Conservation (phyloP, 139 green algal genomes). For the Monoraphidium neglectum region DNA sequence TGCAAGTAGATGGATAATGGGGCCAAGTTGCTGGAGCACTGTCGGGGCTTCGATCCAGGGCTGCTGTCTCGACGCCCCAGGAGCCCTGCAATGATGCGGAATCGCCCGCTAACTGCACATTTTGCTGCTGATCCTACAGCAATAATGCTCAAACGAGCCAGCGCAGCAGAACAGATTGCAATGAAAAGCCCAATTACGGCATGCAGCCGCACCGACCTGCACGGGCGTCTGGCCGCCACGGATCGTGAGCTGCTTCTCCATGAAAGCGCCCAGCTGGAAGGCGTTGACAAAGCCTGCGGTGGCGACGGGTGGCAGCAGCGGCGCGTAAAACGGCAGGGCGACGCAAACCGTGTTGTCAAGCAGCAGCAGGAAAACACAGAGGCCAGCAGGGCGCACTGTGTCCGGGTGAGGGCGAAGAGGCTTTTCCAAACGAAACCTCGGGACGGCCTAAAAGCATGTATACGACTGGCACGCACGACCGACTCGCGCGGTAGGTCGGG, state of each 20-base stretch:
- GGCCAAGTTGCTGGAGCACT: no score
- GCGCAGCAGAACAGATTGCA: background rate
- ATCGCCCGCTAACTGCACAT: background rate
- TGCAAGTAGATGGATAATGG: no score
- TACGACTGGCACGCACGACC: no score
- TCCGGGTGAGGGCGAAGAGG: no score
- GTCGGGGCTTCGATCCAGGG: slow-evolving; percentile 18
- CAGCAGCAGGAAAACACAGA: no score
- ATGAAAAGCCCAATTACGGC: no score
- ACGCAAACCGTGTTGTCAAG: no score
- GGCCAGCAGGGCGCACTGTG: no score
- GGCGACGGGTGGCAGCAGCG: slow-evolving; percentile 28
- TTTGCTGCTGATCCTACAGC: background rate
- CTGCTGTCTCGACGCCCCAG: slow-evolving; percentile 2
- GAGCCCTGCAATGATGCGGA: background rate
- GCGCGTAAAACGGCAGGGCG: background rate
- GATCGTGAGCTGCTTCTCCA: slow-evolving; percentile 77
- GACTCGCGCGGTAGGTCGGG: no score
- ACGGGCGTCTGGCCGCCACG: slow-evolving; percentile 46
- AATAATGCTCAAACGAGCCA: background rate
- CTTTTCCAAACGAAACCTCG: no score
- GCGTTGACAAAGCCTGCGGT: slow-evolving; percentile 66
- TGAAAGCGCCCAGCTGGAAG: slow-evolving; percentile 80
- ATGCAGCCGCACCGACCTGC: no score
- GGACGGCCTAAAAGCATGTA: no score